phyloP scores from a whole-genome alignment of 495 filamentous ascomycete species.

The Aspergillus nidulans region DNA sequence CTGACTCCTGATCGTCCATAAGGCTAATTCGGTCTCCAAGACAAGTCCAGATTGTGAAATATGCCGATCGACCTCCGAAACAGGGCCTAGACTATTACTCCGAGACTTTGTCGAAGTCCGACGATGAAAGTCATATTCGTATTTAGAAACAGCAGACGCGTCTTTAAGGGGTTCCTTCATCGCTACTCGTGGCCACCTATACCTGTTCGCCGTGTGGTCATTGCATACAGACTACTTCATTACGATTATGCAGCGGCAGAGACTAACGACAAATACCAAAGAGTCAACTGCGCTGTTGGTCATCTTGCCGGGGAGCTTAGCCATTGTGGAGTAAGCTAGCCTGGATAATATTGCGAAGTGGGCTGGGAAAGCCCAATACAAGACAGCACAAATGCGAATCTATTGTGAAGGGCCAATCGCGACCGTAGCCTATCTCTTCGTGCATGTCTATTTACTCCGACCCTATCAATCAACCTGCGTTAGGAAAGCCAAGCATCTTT shows the following conservation, averaged over 20 bases:
- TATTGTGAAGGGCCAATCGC: slow-evolving; percentile 3
- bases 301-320: not conserved
- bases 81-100: slow-evolving; percentile 6
- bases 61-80: slow-evolving; percentile 2
- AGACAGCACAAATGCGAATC: not conserved
- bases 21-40: not conserved
- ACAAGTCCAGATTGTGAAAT: not conserved
- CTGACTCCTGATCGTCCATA: not conserved
- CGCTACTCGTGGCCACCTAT: not conserved
- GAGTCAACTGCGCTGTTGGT: not conserved
- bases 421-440: slow-evolving; percentile 2
- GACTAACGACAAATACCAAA: not conserved
- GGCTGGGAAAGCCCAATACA: not conserved
- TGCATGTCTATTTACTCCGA: slow-evolving; percentile 1
- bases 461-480: slow-evolving; percentile 3
- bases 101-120: not conserved
- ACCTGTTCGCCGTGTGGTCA: not conserved
- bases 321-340: not conserved
- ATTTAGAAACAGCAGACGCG: not conserved
- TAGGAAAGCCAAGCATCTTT: slow-evolving; percentile 10
- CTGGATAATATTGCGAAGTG: not conserved
- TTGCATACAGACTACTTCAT: slow-evolving; percentile 4
- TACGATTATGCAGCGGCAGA: slow-evolving; percentile 7
- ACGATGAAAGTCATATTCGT: not conserved
- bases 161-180: not conserved